phyloP scores from a whole-genome alignment of 139 green algal species.

The Chlamydomonas sp. region DNA sequence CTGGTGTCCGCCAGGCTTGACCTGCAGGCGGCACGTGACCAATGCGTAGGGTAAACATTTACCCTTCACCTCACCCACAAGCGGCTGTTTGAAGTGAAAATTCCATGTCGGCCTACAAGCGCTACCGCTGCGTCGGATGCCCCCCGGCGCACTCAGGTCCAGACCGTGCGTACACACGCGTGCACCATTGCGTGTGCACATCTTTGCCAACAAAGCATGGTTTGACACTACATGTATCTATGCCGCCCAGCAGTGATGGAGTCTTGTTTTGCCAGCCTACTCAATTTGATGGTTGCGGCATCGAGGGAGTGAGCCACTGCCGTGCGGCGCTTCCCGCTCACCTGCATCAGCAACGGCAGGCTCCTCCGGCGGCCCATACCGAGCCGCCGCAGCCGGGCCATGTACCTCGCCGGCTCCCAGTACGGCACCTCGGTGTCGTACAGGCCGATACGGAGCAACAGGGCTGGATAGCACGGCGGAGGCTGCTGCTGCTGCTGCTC shows the following conservation, averaged over 20 bases:
- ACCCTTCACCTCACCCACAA: background rate
- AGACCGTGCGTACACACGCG: no score
- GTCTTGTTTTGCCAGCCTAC: no score
- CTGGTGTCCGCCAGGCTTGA: constrained; percentile 2
- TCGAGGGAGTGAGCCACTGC: no score
- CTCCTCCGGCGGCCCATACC: background rate
- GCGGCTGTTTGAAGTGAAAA: no score
- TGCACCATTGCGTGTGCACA: no score
- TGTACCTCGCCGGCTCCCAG: constrained; percentile 28
- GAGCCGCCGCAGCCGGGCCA: constrained; percentile 6
- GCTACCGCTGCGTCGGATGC: no score
- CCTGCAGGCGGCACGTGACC: background rate
- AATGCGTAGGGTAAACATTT: background rate
- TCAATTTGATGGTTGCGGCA: no score
- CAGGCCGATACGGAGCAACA: constrained; percentile 19
- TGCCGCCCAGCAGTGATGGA: no score
- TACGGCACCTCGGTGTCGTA: constrained; percentile 32
- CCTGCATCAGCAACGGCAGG: constrained; percentile 19
- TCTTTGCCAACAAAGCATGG: no score
- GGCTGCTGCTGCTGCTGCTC: background rate
- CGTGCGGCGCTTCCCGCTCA: background rate
- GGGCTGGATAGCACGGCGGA: background rate
- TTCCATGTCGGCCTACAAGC: no score
- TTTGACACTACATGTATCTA: no score
- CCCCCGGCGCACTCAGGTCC: no score